Evolutionary conservation across 2,329 filamentous ascomycete species (phyloP).

Genomic region (Graphium sp.): DNA sequence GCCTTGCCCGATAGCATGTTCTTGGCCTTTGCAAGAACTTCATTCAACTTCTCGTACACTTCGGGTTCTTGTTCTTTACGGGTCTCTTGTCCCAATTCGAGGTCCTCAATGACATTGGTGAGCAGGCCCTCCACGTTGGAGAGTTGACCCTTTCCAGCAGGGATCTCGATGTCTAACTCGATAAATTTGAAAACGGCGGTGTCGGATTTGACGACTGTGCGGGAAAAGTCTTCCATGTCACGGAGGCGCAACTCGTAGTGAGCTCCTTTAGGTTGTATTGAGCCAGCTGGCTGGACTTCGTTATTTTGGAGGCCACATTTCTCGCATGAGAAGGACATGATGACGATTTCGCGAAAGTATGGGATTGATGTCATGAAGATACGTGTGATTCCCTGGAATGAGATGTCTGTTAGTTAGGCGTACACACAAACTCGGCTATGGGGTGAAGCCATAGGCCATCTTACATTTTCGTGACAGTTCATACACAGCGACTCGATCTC

Average conservation of each 20-base stretch:
- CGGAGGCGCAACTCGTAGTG: slow-evolving; percentile 75
- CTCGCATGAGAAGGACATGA: slow-evolving; percentile 91
- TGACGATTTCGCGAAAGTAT: slow-evolving; percentile 92
- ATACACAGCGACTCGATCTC: slow-evolving; percentile 70
- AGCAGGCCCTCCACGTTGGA: slow-evolving; percentile 88
- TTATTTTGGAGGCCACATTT: slow-evolving; percentile 84
- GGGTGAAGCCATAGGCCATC: slow-evolving; percentile 7
- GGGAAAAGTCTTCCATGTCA: slow-evolving; percentile 53
- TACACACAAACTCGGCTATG: not conserved
- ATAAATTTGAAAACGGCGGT: slow-evolving; percentile 73
- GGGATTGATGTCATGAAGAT: slow-evolving; percentile 85
- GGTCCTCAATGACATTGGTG: slow-evolving; percentile 58
- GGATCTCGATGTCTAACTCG: slow-evolving; percentile 85
- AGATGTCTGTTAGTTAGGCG: slow-evolving; percentile 7
- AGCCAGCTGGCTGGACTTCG: slow-evolving; percentile 81
- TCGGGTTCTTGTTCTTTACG: slow-evolving; percentile 67
- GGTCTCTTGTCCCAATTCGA: slow-evolving; percentile 67
- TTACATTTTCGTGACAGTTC: slow-evolving; percentile 68
- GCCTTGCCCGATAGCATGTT: slow-evolving; percentile 62
- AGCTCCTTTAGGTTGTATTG: slow-evolving; percentile 76
- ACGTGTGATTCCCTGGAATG: slow-evolving; percentile 56
- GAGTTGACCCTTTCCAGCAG: slow-evolving; percentile 75
- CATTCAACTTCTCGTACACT: slow-evolving; percentile 59
- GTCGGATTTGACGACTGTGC: slow-evolving; percentile 87
- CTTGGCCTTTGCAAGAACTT: slow-evolving; percentile 55